Conservation (phyloP, 371 early-diverging fungal species). For the Rhizopus microsporus region DNA sequence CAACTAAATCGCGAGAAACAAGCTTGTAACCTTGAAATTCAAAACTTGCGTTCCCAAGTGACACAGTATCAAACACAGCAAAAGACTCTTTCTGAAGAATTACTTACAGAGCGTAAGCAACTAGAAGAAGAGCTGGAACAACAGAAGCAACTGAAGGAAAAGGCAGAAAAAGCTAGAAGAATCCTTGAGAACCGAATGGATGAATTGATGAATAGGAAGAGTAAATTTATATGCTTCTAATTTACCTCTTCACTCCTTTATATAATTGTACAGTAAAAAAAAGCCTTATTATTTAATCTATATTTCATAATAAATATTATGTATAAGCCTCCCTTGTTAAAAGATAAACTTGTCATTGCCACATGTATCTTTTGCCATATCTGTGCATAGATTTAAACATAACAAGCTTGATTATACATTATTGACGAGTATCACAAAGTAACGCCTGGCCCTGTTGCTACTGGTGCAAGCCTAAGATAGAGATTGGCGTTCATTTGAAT, state of each 20-base stretch:
- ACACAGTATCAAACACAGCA: constrained; percentile 34
- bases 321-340: too few species aligned
- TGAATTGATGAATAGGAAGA: constrained; percentile 50
- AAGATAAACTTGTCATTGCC: too few species aligned
- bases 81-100: constrained; percentile 15
- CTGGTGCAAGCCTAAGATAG: too few species aligned
- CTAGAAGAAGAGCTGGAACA: constrained; percentile 36
- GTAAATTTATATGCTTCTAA: constrained; percentile 59
- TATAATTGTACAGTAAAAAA: constrained; percentile 3
- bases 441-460: too few species aligned
- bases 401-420: too few species aligned
- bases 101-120: constrained; percentile 21
- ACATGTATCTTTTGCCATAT: too few species aligned
- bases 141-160: constrained; percentile 44
- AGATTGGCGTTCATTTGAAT: too few species aligned
- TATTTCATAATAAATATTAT: constrained; percentile 1
- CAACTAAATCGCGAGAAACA: constrained; percentile 41
- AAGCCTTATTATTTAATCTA: not conserved
- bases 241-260: not conserved
- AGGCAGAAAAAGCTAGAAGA: constrained; percentile 49
- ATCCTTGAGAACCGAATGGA: constrained; percentile 53
- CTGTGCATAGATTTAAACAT: too few species aligned
- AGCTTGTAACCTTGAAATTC: constrained; percentile 40
- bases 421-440: too few species aligned
- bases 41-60: constrained; percentile 43